Evolutionary conservation across 768 basidiomycete genomes (phyloP).

Genomic region (Hypholoma fasciculare): DNA sequence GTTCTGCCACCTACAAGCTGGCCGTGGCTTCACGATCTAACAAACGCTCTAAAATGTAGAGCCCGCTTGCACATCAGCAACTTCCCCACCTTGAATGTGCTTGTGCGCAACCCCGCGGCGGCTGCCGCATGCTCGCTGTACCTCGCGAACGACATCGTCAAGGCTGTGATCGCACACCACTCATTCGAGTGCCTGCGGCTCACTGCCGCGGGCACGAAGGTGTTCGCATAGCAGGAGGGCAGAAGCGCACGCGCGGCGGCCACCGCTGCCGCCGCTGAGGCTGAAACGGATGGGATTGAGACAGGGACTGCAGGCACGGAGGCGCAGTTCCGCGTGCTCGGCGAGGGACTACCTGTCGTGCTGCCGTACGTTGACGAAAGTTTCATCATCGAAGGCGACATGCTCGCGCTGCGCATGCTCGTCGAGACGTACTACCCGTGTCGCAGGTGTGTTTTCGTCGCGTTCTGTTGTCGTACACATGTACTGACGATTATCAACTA

Average conservation of each 20-base stretch:
- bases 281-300: no score
- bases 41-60: no score
- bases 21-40: no score
- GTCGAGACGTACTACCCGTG: slow-evolving; percentile 86
- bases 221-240: slow-evolving; percentile 85
- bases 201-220: slow-evolving; percentile 89
- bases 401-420: slow-evolving; percentile 59
- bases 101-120: slow-evolving; percentile 83
- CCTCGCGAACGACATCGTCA: slow-evolving; percentile 83
- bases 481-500: slow-evolving; percentile 37
- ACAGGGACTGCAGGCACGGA: slow-evolving; percentile 34
- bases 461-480: neutral
- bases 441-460: slow-evolving; percentile 39
- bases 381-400: slow-evolving; percentile 54
- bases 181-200: slow-evolving; percentile 84
- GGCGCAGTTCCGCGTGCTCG: slow-evolving; percentile 75
- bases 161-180: slow-evolving; percentile 76
- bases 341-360: slow-evolving; percentile 83
- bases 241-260: neutral
- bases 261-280: no score
- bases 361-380: slow-evolving; percentile 73
- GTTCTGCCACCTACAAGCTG: no score
- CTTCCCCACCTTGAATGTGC: slow-evolving; percentile 78
- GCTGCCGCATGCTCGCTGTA: slow-evolving; percentile 81
- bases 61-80: slow-evolving; percentile 65